Base-by-base conservation (phyloP, 1,284 basidiomycete species). In the Trametes polyzona region DNA sequence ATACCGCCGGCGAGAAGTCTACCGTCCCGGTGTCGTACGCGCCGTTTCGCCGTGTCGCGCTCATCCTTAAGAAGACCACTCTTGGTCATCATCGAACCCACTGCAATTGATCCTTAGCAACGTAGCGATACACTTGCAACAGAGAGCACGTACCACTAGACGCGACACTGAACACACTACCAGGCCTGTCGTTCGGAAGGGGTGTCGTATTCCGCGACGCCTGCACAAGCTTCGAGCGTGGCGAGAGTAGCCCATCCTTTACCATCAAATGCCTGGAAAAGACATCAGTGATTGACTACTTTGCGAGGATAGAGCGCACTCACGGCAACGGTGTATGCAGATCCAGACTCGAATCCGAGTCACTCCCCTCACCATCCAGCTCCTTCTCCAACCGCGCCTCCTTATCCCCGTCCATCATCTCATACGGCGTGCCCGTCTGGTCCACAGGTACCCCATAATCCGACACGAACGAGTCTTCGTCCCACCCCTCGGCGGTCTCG, bases 291-390 rank as follows among this genome's bases (percentile, higher is more conserved):
- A 21, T 10, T 19, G 11, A 37, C 3, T 17, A 11, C 6, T 12
- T 27, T 21, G 2, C 2, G 19, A 10, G 5, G 11, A 32, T 2
- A 3, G 17, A 16, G 16, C 19, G 55, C 4, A 85, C 88, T 72
- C 67, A 90, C 87, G 90, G 87, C 11, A 92, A 69, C 0, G 90
- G 88, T 0, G 90, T 92, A 64, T 90, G 87, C 30, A 92, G 67
- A 73, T 92, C 90, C 50, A 92, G 71, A 68, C 87, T 88, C 14
- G 88, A 90, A 69, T 89, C 88, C 14, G 80, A 82, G 48, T 76
- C 82, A 46, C 76, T 81, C 6, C 73, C 80, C 7, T 66, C 74
- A 14, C 70, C 76, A 14, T 80, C 78, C 41, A 76, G 57, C 56
- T 74, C 70, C 30, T 65, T 64, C 42, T 74, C 73, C 53, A 73